Base-by-base conservation (phyloP, 2,329 filamentous ascomycete genomes). In the Pseudogymnoascus sp. region DNA sequence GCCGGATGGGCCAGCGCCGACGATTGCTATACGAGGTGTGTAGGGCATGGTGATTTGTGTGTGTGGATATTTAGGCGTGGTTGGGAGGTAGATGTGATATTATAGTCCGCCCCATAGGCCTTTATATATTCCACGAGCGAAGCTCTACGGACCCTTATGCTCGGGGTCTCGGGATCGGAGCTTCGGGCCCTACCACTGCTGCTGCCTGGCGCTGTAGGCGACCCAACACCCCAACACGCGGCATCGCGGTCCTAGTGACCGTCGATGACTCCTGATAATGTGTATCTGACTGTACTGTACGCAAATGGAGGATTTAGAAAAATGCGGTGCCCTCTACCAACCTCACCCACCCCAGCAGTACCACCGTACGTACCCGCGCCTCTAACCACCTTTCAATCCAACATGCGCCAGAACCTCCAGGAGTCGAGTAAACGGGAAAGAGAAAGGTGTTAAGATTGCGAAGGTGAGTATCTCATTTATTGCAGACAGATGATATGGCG, bases 1-100 rank as follows among this genome's bases (percentile, higher is more conserved):
- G 28, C 81, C 81, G 1, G 73, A 74, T 0, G 79, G 79, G 10
- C 80, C 80, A 10, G 71, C 78, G 62, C 79, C 80, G 31, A 81
- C 67, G 45, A 82, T 80, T 62, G 79, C 79, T 28, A 81, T 79
- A 31, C 66, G 66, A 4, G 64, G 65, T 28, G 45, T 28, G 7
- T 51, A 51, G 6, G 48, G 23, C 45, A 51, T 51, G 11, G 4
- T 23, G 4, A 13, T 51, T n/a, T n/a, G 21, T 51, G 14, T 28
- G 2, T 31, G 28, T 8, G 28, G 3, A 57, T 57, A 43, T 39
- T 39, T 37, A 36, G 57, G 21, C 11, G 54, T 37, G 11, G n/a
- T 31, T 60, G 6, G 25, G 25, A 60, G 25, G 54, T 34, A 28
- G 54, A 34, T 13, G 2, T 34, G 54, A 25, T 36, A 39, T 61